Base-by-base conservation (phyloP, 75 land plant species). In the Larix kaempferi region DNA sequence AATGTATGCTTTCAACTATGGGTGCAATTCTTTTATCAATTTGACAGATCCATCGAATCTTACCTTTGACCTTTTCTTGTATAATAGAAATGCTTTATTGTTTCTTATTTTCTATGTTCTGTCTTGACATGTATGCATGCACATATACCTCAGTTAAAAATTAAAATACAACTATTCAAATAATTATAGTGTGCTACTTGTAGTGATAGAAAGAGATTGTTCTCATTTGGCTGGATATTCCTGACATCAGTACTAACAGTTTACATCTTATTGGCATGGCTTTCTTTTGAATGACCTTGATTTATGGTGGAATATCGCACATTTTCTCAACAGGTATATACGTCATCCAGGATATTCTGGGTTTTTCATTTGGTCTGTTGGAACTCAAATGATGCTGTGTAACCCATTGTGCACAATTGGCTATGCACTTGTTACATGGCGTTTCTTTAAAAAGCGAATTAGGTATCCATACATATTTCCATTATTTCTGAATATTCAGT, bases 311-410 rank as follows among this genome's bases (percentile, higher is more conserved):
- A 41, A 69, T 41, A 21, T 17, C 41, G 49, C 52, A 69, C 49
- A 44, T 52, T 44, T 57, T 56, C 39, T 49, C 39, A 10, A 57
- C 85, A 91, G 94, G 29, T 86, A 86, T 78, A 78, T 94, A n/a
- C 89, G 98, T 17, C 98, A 96, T 84, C 98, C 99, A 22, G 84
- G 99, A 16, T 96, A 96, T 65, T 80, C 82, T 78, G 99, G 99
- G 10, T 96, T 96, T 80, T 86, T 92, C 81, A 77, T 94, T 15
- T 94, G 93, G 93, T 88, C 99, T 33, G 83, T 89, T 77, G 98
- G 99, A 16, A 96, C 98, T 19, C 99, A 96, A 75, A 80, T 92
- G 33, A 82, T 94, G 88, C 88, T 96, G 3, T 86, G 88, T 74
- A 96, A 96, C 81, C 98, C 99, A 17, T 27, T 94, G 2, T 96